Percentiles rank a stretch among this genome's conserved stretches.
These are phyloP conservation scores for Boletus sp. DNA, from an alignment of 768 basidiomycete species.

Conservation along the genomic window DNA sequence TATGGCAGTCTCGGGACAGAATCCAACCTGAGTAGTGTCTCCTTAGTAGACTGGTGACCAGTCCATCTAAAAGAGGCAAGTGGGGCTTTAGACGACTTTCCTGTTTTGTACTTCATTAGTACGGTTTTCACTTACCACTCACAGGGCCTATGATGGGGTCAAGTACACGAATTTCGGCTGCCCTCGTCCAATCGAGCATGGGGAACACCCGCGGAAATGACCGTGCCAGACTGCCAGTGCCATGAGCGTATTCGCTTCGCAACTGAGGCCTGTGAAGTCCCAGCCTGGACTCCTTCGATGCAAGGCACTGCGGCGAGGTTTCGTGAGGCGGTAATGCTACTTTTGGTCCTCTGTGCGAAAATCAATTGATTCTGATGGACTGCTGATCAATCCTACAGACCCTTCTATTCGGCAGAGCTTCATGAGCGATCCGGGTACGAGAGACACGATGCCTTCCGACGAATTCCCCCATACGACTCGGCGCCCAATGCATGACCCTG, in stretches of 20 bases:
- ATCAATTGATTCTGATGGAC: not conserved
- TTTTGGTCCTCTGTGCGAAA: not conserved
- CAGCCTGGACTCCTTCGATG: not conserved
- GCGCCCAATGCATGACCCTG: not conserved
- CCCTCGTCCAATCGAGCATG: not conserved
- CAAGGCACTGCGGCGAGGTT: not conserved
- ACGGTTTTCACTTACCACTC: too few relatives aligned
- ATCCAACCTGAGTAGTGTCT: too few relatives aligned
- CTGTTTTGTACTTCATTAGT: too few relatives aligned
- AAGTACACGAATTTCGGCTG: not conserved
- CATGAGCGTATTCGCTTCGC: not conserved
- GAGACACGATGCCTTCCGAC: not conserved
- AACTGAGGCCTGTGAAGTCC: not conserved
- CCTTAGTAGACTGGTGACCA: too few relatives aligned
- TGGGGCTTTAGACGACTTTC: too few relatives aligned
- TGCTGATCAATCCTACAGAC: not conserved
- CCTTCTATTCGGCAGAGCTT: not conserved
- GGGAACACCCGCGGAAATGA: not conserved
- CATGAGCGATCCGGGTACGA: not conserved
- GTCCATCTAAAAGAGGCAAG: too few relatives aligned
- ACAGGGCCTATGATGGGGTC: not conserved
- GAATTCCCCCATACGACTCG: not conserved
- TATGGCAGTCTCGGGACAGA: too few relatives aligned
- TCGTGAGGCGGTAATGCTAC: not conserved
- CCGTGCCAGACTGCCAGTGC: too few relatives aligned